A percentile compares a stretch with the other conserved stretches of the same genome.
These are phyloP conservation scores for Melampsora larici-populina DNA, from an alignment of 1,284 basidiomycete genomes.

Conservation along the genomic window DNA sequence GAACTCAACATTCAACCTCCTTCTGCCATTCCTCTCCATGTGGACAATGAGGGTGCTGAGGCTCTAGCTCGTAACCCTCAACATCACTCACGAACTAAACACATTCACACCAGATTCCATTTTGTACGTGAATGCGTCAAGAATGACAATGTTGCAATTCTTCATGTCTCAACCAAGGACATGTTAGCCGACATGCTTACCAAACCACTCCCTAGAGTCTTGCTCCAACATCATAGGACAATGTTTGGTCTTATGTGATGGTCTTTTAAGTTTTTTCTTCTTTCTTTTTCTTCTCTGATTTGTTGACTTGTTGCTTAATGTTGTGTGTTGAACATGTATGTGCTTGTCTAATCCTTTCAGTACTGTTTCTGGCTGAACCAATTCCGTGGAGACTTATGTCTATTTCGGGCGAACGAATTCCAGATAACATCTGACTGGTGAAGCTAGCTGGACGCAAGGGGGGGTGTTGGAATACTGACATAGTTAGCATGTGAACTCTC, in stretches of 20 bases:
- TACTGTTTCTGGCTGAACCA: background rate
- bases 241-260: background rate
- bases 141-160: background rate
- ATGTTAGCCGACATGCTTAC: constrained; percentile 25
- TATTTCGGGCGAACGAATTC: no score
- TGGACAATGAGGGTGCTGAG: constrained; percentile 13
- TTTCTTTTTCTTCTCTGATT: background rate
- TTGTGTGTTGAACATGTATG: background rate
- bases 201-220: background rate
- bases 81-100: constrained; percentile 10
- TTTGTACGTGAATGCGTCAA: constrained; percentile 15
- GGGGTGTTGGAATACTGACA: no score
- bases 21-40: background rate
- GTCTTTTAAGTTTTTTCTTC: background rate
- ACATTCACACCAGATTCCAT: constrained; percentile 9
- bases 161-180: constrained; percentile 16
- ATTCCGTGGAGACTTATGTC: no score
- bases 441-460: no score
- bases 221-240: background rate
- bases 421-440: no score
- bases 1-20: constrained; percentile 5
- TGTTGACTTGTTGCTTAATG: background rate
- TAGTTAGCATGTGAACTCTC: no score
- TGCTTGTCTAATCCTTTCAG: background rate
- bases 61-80: background rate